Conservation (phyloP, 2,329 filamentous ascomycete genomes). For the Colletotrichum spinosum region DNA sequence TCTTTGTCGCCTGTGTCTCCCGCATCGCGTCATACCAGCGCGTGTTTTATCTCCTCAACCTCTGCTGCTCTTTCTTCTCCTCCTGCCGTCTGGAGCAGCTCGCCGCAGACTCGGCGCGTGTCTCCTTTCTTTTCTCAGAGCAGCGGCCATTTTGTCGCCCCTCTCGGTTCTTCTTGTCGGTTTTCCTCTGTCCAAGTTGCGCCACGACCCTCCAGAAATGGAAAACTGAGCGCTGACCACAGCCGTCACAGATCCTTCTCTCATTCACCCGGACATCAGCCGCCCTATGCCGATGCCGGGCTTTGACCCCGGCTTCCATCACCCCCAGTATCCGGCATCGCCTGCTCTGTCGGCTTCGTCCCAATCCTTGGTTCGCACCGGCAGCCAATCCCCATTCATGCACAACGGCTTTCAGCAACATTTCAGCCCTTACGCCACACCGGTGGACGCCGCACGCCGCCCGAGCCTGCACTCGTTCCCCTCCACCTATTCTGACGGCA, state of each 20-base stretch:
- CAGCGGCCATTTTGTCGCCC: conserved; percentile 64
- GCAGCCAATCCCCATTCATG: conserved; percentile 76
- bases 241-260: conserved; percentile 61
- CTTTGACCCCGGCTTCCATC: conserved; percentile 62
- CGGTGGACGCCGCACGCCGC: conserved; percentile 65
- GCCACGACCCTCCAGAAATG: conserved; percentile 30
- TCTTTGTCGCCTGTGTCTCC: conserved; percentile 44
- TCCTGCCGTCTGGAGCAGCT: conserved; percentile 46
- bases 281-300: conserved; percentile 61
- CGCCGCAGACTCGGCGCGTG: conserved; percentile 43
- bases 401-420: conserved; percentile 64
- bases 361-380: conserved; percentile 61
- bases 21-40: conserved; percentile 43
- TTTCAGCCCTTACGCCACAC: conserved; percentile 66
- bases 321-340: conserved; percentile 67
- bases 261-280: conserved; percentile 67
- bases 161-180: conserved; percentile 64
- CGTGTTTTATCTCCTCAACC: conserved; percentile 46
- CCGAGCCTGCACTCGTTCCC: conserved; percentile 76
- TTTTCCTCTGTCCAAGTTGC: conserved; percentile 53
- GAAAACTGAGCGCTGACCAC: conserved; percentile 50
- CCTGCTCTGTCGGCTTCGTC: conserved; percentile 71
- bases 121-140: conserved; percentile 65
- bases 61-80: conserved; percentile 49
- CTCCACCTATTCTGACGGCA: conserved; percentile 69